Conservation (phyloP, 257 asterid genomes). For the Fraxinus anomala region DNA sequence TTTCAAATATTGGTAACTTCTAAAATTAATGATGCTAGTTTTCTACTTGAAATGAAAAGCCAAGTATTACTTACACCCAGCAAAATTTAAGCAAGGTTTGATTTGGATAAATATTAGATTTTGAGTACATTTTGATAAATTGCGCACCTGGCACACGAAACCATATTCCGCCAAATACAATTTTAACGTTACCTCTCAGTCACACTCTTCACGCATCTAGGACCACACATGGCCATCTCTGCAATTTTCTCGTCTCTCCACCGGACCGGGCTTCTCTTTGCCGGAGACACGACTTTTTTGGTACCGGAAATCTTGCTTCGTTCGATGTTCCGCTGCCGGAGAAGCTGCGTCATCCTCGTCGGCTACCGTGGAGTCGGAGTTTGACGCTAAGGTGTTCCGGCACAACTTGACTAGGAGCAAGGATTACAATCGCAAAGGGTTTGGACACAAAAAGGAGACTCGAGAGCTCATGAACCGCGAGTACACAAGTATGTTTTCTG, state of each 20-base stretch:
- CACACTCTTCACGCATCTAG: neutral
- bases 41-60: too few relatives aligned
- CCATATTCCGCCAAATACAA: neutral
- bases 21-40: too few relatives aligned
- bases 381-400: constrained; percentile 81
- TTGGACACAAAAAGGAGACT: constrained; percentile 77
- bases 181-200: neutral
- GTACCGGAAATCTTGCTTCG: constrained; percentile 45
- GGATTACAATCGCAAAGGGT: constrained; percentile 88
- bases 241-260: constrained; percentile 62
- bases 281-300: constrained; percentile 61
- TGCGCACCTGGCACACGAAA: constrained; percentile 11
- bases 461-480: constrained; percentile 75
- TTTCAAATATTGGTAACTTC: too few relatives aligned
- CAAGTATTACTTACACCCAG: too few relatives aligned
- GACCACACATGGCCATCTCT: constrained; percentile 60
- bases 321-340: constrained; percentile 68
- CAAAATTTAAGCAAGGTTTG: too few relatives aligned
- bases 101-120: too few relatives aligned
- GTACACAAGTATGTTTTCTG: constrained; percentile 60
- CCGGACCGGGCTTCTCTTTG: constrained; percentile 45
- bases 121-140: too few relatives aligned
- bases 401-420: constrained; percentile 84
- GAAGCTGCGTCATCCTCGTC: constrained; percentile 53
- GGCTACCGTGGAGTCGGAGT: constrained; percentile 45